These are phyloP conservation scores for Sisymbrium irio DNA, from an alignment of 345 rosid species.

Conservation along the genomic window DNA sequence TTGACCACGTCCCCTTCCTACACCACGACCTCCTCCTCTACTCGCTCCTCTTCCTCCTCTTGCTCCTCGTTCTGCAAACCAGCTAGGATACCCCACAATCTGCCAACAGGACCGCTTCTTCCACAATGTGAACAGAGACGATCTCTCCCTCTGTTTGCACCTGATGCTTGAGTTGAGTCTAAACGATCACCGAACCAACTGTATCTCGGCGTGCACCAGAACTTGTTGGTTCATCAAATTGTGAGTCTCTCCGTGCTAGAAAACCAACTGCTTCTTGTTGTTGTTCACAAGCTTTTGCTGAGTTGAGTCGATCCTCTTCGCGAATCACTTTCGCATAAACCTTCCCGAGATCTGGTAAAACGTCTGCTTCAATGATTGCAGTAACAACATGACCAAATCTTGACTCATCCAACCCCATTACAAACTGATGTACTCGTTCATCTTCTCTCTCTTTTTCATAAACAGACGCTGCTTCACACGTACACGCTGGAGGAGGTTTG, in stretches of 20 bases:
- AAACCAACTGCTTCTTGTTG: background rate
- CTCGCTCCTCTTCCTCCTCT: background rate
- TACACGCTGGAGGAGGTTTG: background rate
- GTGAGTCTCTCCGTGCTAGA: background rate
- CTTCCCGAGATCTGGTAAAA: background rate
- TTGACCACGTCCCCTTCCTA: too few species aligned
- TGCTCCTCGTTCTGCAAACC: background rate
- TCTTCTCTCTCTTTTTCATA: background rate
- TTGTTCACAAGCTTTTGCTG: background rate
- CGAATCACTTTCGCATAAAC: background rate
- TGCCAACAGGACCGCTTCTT: background rate
- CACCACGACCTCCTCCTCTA: background rate
- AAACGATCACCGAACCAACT: background rate
- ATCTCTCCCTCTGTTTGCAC: background rate
- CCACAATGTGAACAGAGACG: background rate
- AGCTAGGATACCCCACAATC: background rate
- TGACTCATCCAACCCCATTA: background rate
- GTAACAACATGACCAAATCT: background rate
- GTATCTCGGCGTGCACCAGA: background rate
- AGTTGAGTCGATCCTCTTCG: background rate
- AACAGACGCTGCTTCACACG: fast-evolving
- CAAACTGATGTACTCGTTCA: background rate
- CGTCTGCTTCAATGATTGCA: background rate
- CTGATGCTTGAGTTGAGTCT: too few species aligned
- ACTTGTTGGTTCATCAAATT: too few species aligned